Evolutionary conservation across 768 basidiomycete genomes (phyloP).

Genomic region (Podaxis sp.): DNA sequence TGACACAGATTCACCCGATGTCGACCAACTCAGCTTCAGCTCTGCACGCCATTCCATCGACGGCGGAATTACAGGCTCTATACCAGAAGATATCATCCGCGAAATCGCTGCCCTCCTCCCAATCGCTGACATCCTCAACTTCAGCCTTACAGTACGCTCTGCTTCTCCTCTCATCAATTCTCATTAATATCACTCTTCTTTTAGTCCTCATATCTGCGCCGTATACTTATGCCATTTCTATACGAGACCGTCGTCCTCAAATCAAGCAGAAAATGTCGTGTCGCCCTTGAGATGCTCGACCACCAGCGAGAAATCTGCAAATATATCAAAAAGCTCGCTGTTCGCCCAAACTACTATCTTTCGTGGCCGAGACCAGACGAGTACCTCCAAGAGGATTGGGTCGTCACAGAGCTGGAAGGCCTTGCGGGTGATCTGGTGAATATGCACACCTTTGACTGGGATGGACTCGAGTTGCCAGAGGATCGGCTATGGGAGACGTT

Average conservation of each 20-base stretch:
- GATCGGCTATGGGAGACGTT: constrained; percentile 44
- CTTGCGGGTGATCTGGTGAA: constrained; percentile 33
- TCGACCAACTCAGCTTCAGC: not conserved
- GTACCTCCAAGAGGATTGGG: constrained; percentile 40
- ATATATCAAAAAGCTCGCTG: constrained; percentile 41
- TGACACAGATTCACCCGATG: constrained; percentile 5
- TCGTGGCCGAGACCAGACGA: constrained; percentile 48
- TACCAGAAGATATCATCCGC: constrained; percentile 39
- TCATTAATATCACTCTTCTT: constrained; percentile 8
- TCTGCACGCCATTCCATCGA: not conserved
- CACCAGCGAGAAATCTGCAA: constrained; percentile 35
- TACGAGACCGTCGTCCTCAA: constrained; percentile 46
- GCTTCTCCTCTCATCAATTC: constrained; percentile 7
- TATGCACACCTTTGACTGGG: constrained; percentile 51
- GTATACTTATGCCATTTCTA: constrained; percentile 37
- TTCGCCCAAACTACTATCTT: constrained; percentile 53
- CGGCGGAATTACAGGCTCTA: constrained; percentile 23
- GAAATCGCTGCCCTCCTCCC: constrained; percentile 37
- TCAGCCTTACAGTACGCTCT: constrained; percentile 40
- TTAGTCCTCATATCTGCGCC: constrained; percentile 32
- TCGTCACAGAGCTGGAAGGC: constrained; percentile 32
- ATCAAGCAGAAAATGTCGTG: constrained; percentile 39
- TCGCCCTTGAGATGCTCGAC: constrained; percentile 36
- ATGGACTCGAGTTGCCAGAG: constrained; percentile 45
- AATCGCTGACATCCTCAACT: constrained; percentile 38